These are phyloP conservation scores for Xylaria sp. DNA, from an alignment of 495 filamentous ascomycete species.

Conservation along the genomic window DNA sequence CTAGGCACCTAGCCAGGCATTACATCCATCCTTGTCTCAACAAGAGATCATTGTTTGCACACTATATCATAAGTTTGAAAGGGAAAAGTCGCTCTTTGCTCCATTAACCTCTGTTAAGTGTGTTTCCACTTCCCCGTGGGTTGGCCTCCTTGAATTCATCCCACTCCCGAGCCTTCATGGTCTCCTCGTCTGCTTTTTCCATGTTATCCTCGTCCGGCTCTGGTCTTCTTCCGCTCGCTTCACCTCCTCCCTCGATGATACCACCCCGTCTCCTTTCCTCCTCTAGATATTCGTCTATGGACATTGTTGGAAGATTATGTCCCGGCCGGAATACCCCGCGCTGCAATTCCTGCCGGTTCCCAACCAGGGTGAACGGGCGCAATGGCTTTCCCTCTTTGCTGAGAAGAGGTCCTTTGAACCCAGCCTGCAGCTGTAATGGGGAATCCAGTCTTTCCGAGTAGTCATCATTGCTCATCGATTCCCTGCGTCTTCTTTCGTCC, in stretches of 20 bases:
- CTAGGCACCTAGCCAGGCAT: too few species aligned
- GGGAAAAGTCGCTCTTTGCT: not conserved
- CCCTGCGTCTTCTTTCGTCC: constrained; percentile 59
- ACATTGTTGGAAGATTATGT: constrained; percentile 96
- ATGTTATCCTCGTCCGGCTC: constrained; percentile 89
- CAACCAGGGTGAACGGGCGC: constrained; percentile 86
- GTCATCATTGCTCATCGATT: constrained; percentile 47
- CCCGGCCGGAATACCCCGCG: constrained; percentile 87
- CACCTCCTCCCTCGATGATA: constrained; percentile 92
- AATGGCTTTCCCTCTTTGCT: constrained; percentile 83
- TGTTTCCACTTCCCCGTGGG: constrained; percentile 85
- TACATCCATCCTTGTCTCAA: too few species aligned
- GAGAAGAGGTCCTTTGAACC: constrained; percentile 75
- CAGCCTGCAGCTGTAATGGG: constrained; percentile 53
- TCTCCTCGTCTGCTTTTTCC: constrained; percentile 84
- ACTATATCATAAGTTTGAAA: not conserved
- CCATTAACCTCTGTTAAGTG: constrained; percentile 76
- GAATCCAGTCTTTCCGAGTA: constrained; percentile 82
- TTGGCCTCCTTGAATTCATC: constrained; percentile 95
- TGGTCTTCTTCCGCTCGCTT: constrained; percentile 70
- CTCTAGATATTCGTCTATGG: constrained; percentile 95
- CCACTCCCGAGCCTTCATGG: constrained; percentile 92
- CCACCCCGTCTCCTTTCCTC: constrained; percentile 87
- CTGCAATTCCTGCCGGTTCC: constrained; percentile 76
- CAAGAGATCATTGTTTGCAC: not conserved